A percentile compares a stretch with the other conserved stretches of the same genome.
Evolutionary conservation across 108 stramenopile genomes (phyloP).

Genomic region (Fistulifera pelliculosa): DNA sequence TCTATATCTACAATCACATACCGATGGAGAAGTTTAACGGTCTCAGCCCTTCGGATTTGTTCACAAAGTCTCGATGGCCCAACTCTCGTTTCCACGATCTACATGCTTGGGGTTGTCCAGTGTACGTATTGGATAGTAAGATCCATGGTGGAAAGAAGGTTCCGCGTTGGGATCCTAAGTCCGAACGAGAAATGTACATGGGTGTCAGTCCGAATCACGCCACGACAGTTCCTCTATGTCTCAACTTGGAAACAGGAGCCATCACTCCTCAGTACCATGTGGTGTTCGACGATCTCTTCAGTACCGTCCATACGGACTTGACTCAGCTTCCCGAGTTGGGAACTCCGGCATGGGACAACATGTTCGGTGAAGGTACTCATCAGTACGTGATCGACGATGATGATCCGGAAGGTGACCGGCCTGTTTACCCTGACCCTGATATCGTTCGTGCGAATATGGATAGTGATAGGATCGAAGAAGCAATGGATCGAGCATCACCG

Average conservation of each 20-base stretch:
- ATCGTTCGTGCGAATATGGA: too few species aligned
- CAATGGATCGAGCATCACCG: too few species aligned
- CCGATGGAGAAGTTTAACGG: background rate
- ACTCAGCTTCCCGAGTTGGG: conserved; percentile 9
- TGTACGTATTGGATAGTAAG: conserved; percentile 19
- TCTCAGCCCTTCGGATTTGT: conserved; percentile 12
- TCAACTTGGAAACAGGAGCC: conserved; percentile 16
- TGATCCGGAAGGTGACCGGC: too few species aligned
- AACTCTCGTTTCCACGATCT: conserved; percentile 1
- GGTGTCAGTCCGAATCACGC: conserved; percentile 13
- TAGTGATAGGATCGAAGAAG: too few species aligned
- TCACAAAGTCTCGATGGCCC: conserved; percentile 11
- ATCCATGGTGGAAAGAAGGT: conserved; percentile 24
- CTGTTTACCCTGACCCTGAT: too few species aligned
- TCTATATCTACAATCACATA: conserved; percentile 1
- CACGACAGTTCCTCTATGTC: conserved; percentile 16
- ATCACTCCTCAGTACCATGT: conserved; percentile 23
- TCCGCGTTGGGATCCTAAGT: conserved; percentile 17
- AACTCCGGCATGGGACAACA: conserved; percentile 12
- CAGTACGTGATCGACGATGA: conserved; percentile 16
- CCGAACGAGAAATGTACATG: conserved; percentile 9
- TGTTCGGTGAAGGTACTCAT: conserved; percentile 17
- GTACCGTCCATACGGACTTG: conserved; percentile 9
- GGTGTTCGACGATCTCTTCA: conserved; percentile 20
- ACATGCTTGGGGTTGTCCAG: conserved; percentile 34